phyloP scores from a whole-genome alignment of 2,329 filamentous ascomycete genomes.

The Microdochium paspali region DNA sequence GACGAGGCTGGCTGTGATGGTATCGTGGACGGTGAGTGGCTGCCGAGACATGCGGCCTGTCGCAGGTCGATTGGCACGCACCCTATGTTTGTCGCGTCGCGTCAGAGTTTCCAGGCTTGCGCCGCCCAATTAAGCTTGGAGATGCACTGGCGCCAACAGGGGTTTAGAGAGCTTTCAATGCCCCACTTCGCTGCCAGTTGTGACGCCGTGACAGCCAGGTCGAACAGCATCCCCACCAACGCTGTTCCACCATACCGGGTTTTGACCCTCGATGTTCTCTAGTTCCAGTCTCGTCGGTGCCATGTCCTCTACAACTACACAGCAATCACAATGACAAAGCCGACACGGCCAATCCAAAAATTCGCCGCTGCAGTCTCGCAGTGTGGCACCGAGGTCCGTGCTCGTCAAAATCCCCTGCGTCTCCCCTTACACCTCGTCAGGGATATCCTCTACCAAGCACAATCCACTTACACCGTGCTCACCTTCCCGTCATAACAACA shows the following conservation, averaged over 20 bases:
- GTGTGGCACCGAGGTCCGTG: slow-evolving; percentile 43
- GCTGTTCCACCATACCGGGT: too few species aligned
- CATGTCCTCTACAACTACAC: too few species aligned
- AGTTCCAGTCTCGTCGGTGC: too few species aligned
- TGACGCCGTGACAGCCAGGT: neutral
- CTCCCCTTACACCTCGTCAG: neutral
- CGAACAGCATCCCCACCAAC: too few species aligned
- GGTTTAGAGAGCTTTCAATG: neutral
- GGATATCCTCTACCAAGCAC: too few species aligned
- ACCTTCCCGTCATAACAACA: too few species aligned
- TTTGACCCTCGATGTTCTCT: too few species aligned
- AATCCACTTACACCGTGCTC: too few species aligned
- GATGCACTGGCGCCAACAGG: neutral
- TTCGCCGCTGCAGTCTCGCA: slow-evolving; percentile 44
- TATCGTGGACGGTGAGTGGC: neutral
- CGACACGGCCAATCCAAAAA: slow-evolving; percentile 41
- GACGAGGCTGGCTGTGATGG: neutral
- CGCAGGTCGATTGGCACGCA: neutral
- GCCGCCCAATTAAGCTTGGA: neutral
- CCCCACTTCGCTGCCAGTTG: neutral
- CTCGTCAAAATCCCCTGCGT: neutral
- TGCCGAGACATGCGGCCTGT: neutral
- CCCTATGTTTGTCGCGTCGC: slow-evolving; percentile 1
- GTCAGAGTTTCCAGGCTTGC: neutral
- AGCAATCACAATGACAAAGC: slow-evolving; percentile 22